These are phyloP conservation scores for Schwanniomyces vanrijiae DNA, from an alignment of 805 yeast genomes.

Conservation along the genomic window DNA sequence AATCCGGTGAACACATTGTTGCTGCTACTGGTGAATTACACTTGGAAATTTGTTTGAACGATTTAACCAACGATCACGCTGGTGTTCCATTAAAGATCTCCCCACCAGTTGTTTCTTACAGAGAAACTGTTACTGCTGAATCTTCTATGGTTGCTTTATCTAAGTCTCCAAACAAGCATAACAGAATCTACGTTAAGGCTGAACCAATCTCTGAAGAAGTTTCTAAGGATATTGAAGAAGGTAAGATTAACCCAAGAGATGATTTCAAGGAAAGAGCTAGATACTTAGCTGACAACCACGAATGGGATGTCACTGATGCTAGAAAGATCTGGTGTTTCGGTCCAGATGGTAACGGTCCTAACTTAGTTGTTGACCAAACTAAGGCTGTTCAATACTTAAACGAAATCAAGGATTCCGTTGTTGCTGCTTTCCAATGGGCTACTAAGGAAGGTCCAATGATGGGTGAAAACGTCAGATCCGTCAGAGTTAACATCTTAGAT, in stretches of 20 bases:
- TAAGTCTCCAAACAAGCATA: slow-evolving; percentile 99
- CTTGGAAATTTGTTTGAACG: slow-evolving; percentile 94
- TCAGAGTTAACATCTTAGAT: slow-evolving; percentile 97
- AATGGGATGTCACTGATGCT: slow-evolving; percentile 99
- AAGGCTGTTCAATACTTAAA: slow-evolving; percentile 99
- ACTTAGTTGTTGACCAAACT: slow-evolving; percentile 98
- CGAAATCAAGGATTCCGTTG: slow-evolving; percentile 99
- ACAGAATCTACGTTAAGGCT: slow-evolving; percentile 98
- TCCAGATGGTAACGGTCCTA: slow-evolving; percentile 99
- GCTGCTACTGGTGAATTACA: slow-evolving; percentile 99
- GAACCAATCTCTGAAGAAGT: slow-evolving; percentile 95
- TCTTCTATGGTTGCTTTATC: slow-evolving; percentile 96
- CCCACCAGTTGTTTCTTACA: slow-evolving; percentile 97
- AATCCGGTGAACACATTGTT: slow-evolving; percentile 99
- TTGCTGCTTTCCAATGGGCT: slow-evolving; percentile 99
- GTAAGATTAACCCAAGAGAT: slow-evolving; percentile 91
- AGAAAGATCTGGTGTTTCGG: slow-evolving; percentile 99
- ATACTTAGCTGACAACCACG: slow-evolving; percentile 97
- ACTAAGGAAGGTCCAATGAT: slow-evolving; percentile 98
- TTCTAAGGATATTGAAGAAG: slow-evolving; percentile 86
- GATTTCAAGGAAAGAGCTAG: slow-evolving; percentile 99
- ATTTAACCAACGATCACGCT: slow-evolving; percentile 98
- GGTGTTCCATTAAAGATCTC: slow-evolving; percentile 98
- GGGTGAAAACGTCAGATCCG: slow-evolving; percentile 95
- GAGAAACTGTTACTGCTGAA: slow-evolving; percentile 95